Conservation (phyloP, 192 early-diverging fungal species). For the Umbelopsis isabellina region DNA sequence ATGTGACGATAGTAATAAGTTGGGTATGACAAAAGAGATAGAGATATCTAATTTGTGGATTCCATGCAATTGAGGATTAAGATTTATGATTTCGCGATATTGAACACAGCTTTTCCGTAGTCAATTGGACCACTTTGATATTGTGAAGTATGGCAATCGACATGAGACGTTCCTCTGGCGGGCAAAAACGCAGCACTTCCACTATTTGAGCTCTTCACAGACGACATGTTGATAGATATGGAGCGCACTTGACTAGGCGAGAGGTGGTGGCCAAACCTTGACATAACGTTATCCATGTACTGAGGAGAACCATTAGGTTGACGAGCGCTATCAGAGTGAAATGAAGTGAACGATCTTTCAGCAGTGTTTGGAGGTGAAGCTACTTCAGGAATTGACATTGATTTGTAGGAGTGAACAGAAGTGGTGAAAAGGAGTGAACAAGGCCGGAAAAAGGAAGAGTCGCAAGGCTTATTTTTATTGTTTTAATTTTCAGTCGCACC, state of each 20-base stretch:
- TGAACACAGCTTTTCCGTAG: neutral
- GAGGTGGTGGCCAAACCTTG: slow-evolving; percentile 16
- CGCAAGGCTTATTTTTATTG: neutral
- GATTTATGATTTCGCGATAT: slow-evolving; percentile 1
- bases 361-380: neutral
- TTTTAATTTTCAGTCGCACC: neutral
- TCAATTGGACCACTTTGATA: neutral
- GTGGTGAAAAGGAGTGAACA: neutral
- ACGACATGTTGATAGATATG: slow-evolving; percentile 13
- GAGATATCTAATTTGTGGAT: neutral
- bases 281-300: slow-evolving; percentile 19
- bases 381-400: neutral
- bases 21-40: neutral
- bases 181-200: neutral
- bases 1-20: too few relatives aligned
- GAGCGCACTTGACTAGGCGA: slow-evolving; percentile 11
- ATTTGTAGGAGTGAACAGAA: neutral
- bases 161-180: neutral
- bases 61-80: neutral
- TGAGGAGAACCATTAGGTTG: slow-evolving; percentile 8
- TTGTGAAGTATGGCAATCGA: neutral
- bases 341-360: neutral
- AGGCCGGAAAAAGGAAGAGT: too few relatives aligned
- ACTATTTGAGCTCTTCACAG: slow-evolving; percentile 8
- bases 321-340: neutral